Percentiles rank a stretch among this genome's conserved stretches.
phyloP scores from a whole-genome alignment of 2,329 filamentous ascomycete species.

The Penicillium sp. region DNA sequence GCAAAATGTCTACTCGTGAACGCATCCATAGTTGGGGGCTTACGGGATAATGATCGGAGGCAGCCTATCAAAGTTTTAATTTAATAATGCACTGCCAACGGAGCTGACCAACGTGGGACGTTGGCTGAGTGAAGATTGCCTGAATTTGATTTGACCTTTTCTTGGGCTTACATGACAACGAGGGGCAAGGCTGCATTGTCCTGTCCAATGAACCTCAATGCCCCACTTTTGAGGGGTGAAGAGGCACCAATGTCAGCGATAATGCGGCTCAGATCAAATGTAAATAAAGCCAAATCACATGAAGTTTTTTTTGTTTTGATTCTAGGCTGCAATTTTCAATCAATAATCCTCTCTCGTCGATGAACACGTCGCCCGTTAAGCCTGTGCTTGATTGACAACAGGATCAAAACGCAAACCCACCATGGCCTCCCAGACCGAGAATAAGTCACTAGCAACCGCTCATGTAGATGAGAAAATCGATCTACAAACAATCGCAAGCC shows the following conservation, averaged over 20 bases:
- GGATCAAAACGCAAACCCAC: neutral
- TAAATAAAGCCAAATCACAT: slow-evolving; percentile 3
- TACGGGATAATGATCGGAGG: slow-evolving; percentile 28
- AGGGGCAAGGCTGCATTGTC: neutral
- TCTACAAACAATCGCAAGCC: slow-evolving; percentile 21
- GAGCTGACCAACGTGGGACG: neutral
- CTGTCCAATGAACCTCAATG: neutral
- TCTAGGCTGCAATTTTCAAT: neutral
- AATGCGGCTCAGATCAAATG: slow-evolving; percentile 2
- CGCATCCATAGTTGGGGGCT: slow-evolving; percentile 25
- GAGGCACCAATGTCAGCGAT: neutral
- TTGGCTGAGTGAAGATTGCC: neutral
- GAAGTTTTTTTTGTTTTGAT: neutral
- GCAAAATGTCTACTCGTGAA: slow-evolving; percentile 34
- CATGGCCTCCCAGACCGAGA: neutral
- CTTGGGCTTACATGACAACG: neutral
- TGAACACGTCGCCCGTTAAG: neutral
- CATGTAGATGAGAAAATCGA: neutral
- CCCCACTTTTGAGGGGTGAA: neutral
- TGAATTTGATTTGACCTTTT: neutral
- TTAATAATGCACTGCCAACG: slow-evolving; percentile 14
- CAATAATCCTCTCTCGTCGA: neutral
- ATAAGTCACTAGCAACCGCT: neutral
- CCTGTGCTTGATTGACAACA: no score
- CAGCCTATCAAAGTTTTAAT: slow-evolving; percentile 24